Percentiles rank a stretch among this genome's conserved stretches.
phyloP scores from a whole-genome alignment of 495 filamentous ascomycete genomes.

The Daldinia grandis region DNA sequence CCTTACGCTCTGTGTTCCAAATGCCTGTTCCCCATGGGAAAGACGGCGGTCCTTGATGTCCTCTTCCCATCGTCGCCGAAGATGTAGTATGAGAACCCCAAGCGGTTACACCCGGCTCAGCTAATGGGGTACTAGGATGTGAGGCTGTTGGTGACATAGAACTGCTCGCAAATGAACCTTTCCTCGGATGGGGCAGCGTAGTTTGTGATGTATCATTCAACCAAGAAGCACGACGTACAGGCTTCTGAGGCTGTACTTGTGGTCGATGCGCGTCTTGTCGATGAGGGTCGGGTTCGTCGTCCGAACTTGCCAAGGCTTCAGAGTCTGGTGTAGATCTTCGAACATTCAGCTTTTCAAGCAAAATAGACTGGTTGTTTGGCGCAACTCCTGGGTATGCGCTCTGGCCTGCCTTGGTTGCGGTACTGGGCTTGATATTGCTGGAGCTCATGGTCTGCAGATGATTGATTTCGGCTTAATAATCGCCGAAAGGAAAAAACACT shows the following conservation, averaged over 20 bases:
- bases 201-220: slow-evolving; percentile 65
- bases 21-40: slow-evolving; percentile 81
- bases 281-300: slow-evolving; percentile 78
- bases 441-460: slow-evolving; percentile 56
- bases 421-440: slow-evolving; percentile 51
- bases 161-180: slow-evolving; percentile 68
- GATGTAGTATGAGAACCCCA: slow-evolving; percentile 69
- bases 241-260: slow-evolving; percentile 57
- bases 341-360: slow-evolving; percentile 78
- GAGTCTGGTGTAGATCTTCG: slow-evolving; percentile 86
- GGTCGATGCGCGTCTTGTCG: slow-evolving; percentile 58
- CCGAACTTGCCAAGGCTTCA: slow-evolving; percentile 89
- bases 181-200: slow-evolving; percentile 54
- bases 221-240: slow-evolving; percentile 67
- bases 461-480: slow-evolving; percentile 23
- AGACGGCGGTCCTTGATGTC: slow-evolving; percentile 61
- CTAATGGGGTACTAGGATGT: slow-evolving; percentile 76
- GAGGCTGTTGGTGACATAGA: slow-evolving; percentile 80
- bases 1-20: slow-evolving; percentile 80
- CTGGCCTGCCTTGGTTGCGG: slow-evolving; percentile 53
- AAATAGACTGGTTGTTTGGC: slow-evolving; percentile 64
- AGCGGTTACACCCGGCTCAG: slow-evolving; percentile 65
- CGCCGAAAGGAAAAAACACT: slow-evolving; percentile 15
- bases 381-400: slow-evolving; percentile 47
- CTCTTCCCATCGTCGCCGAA: slow-evolving; percentile 62